These are phyloP conservation scores for Apocynum venetum DNA, from an alignment of 257 asterid genomes.

Conservation along the genomic window DNA sequence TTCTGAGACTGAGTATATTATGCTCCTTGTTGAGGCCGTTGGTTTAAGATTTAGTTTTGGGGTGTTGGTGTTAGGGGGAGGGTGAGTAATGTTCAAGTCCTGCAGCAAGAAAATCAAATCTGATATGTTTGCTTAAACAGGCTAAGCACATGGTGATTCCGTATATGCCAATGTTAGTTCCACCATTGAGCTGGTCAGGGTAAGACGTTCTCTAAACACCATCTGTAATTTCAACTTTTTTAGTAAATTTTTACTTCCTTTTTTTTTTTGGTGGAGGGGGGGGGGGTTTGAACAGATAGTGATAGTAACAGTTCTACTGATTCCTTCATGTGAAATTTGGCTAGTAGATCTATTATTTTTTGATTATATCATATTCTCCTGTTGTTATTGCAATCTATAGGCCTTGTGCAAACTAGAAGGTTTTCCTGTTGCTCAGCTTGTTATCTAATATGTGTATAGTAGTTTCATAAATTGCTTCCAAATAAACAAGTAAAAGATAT, in stretches of 20 bases:
- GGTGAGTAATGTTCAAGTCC: background rate
- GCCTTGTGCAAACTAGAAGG: background rate
- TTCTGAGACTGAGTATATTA: background rate
- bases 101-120: background rate
- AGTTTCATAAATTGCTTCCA: background rate
- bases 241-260: background rate
- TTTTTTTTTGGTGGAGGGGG: background rate
- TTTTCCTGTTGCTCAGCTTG: background rate
- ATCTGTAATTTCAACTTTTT: background rate
- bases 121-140: slow-evolving; percentile 41
- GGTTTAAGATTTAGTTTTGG: background rate
- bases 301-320: background rate
- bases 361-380: background rate
- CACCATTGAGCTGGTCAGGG: slow-evolving; percentile 94
- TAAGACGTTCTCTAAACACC: slow-evolving; percentile 32
- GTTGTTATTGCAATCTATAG: background rate
- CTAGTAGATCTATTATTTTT: background rate
- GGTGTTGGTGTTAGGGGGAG: background rate
- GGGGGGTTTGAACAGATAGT: background rate
- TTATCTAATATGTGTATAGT: background rate
- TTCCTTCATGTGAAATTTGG: background rate
- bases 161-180: slow-evolving; percentile 97
- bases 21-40: background rate
- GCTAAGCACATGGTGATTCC: slow-evolving; percentile 99
- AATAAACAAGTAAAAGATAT: background rate